Evolutionary conservation across 2,329 filamentous ascomycete genomes (phyloP), one percentile per base, ranked within the genome.

Genomic region (Colletotrichum godetiae): DNA sequence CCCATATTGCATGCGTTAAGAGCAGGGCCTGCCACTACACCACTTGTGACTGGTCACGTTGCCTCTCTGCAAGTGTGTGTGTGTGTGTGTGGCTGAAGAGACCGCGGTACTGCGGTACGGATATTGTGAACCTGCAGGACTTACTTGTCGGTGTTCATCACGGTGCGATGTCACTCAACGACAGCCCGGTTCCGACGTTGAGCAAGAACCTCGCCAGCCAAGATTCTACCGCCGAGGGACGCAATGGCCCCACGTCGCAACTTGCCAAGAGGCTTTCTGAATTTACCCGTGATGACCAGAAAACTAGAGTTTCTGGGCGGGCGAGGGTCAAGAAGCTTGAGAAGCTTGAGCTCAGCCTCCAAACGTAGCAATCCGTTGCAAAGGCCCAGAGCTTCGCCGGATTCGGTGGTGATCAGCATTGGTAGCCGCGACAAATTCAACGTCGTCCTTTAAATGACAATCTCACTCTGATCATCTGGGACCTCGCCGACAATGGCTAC

Each of bases 311-410:
- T 19, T 73, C 63, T 71, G 61, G 71, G 71, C 71, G 58, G 33
- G 10, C 53, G 58, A 67, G 52, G 63, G 33, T 56, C 52, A 27
- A 67, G 58, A 74, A 74, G 72, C 72, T 74, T 74, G 55, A 67
- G 62, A 74, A 74, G 72, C 72, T 74, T 74, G 55, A 60, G 59
- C 62, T 73, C 62, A 72, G 68, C 68, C 72, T 68, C 68, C 42
- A 22, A 46, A 24, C 42, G 63, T 73, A 63, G 68, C 72, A 66
- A 49, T n/a, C 19, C 42, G 42, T 49, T 8, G 42, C 42, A 49
- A 49, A 61, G 56, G 67, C 42, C 49, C 56, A 61, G 56, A 46
- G 27, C 46, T 27, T 31, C 10, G 27, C 61, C 13, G 46, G 24
- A 60, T 31, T 1, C 15, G 69, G 59, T 7, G 49, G 56, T 7